These are phyloP conservation scores for Phytophthora litchii DNA, from an alignment of 352 stramenopile species.

Conservation along the genomic window DNA sequence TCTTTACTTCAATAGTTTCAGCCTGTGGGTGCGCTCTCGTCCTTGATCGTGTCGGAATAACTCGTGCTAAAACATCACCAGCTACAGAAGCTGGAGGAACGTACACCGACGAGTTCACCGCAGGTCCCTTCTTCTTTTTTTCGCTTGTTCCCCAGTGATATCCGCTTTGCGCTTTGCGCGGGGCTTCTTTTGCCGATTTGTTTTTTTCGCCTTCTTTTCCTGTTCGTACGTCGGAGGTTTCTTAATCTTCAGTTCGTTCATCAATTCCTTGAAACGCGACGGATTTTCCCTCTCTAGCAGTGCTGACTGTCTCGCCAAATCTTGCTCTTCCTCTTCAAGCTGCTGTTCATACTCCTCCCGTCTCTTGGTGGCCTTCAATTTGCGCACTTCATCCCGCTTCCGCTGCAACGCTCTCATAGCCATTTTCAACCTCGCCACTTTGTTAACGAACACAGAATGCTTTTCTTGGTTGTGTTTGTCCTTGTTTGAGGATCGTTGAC, in stretches of 20 bases:
- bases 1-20: constrained; percentile 7
- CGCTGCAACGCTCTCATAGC: constrained; percentile 21
- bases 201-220: constrained; percentile 11
- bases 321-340: constrained; percentile 33
- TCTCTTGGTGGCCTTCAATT: constrained; percentile 35
- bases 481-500: not conserved
- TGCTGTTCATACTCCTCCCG: constrained; percentile 39
- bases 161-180: constrained; percentile 15
- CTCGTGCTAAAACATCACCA: constrained; percentile 8
- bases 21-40: constrained; percentile 7
- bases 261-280: constrained; percentile 19
- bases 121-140: constrained; percentile 25
- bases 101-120: constrained; percentile 24
- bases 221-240: constrained; percentile 12
- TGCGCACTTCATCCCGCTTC: constrained; percentile 24
- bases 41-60: constrained; percentile 22
- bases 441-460: constrained; percentile 27
- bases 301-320: constrained; percentile 12
- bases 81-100: constrained; percentile 10
- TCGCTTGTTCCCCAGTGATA: not conserved
- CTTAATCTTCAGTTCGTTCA: constrained; percentile 31
- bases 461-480: constrained; percentile 7
- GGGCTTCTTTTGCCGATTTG: constrained; percentile 10
- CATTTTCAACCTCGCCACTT: constrained; percentile 34
- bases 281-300: constrained; percentile 26